Base-by-base conservation (phyloP, 2,329 filamentous ascomycete genomes). In the Colletotrichum spinosum region DNA sequence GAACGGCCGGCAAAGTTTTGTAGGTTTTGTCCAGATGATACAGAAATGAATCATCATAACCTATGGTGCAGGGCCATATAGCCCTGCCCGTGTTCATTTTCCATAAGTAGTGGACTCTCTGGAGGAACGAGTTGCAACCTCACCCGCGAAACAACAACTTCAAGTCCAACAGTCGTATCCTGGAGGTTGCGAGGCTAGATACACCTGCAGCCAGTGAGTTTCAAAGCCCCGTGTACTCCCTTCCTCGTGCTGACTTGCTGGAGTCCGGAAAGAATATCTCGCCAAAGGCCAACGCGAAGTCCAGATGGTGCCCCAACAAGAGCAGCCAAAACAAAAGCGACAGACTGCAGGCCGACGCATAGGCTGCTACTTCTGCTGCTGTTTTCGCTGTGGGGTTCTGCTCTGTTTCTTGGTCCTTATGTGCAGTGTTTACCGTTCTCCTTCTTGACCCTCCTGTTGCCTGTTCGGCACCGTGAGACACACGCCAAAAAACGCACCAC, bases 311-410 rank as follows among this genome's bases (percentile, higher is more conserved):
- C 7, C 13, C 6, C 5, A n/a, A 25, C 5, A 8, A 33, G 44
- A 8, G 13, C 38, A 10, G 38, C 38, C 1, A 6, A 41, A 8
- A 41, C 38, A 8, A 41, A 65, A 25, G 8, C 45, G 15, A n/a
- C 48, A 52, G 11, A 10, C 17, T 4, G 39, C 10, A 17, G 13
- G 38, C 17, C 38, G 37, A 17, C n/a, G 53, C 8, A 13, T 35
- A 8, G 37, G 33, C 12, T 52, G 37, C 37, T 61, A 42, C 61
- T 61, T 45, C 12, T 52, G 51, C 35, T 61, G 61, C 4, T 65
- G 25, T 34, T 44, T 46, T n/a, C 53, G 58, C n/a, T 63, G 58
- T 13, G 52, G 53, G 39, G 17, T 45, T 10, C 11, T 57, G 13
- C 10, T 63, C 5, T 53, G 12, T 33, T 56, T 48, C 34, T 15